Percentiles rank a stretch among this genome's conserved stretches.
Conservation (phyloP, 371 early-diverging fungal species). For the Zancudomyces culisetae region DNA sequence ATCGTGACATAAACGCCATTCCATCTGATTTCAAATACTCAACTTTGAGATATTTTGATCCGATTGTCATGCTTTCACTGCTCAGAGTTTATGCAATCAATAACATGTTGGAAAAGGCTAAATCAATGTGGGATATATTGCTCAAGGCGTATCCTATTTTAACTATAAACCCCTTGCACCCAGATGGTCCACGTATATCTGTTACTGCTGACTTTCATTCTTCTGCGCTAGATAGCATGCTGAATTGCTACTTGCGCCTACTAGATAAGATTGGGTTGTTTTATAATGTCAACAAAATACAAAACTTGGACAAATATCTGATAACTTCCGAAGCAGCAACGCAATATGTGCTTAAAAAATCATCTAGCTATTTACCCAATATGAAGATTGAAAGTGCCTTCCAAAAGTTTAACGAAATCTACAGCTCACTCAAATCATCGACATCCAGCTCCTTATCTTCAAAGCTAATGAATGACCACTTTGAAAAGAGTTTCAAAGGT, state of each 20-base stretch:
- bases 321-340: not conserved
- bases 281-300: not conserved
- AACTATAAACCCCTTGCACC: not conserved
- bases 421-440: not conserved
- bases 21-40: not conserved
- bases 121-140: not conserved
- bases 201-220: slow-evolving; percentile 1
- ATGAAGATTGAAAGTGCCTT: not conserved
- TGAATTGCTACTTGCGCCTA: not conserved
- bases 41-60: not conserved
- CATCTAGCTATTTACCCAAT: too few relatives aligned
- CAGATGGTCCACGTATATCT: not conserved
- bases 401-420: not conserved
- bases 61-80: not conserved
- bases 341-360: not conserved
- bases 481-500: too few relatives aligned
- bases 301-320: not conserved
- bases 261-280: not conserved
- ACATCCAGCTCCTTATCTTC: not conserved
- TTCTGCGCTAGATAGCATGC: not conserved
- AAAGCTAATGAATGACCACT: not conserved
- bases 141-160: not conserved
- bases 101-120: not conserved
- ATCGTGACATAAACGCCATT: not conserved
- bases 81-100: not conserved